Evolutionary conservation across 1,284 basidiomycete species (phyloP), one percentile per base, ranked within the genome.

Genomic region (Phaffia rhodozyma): DNA sequence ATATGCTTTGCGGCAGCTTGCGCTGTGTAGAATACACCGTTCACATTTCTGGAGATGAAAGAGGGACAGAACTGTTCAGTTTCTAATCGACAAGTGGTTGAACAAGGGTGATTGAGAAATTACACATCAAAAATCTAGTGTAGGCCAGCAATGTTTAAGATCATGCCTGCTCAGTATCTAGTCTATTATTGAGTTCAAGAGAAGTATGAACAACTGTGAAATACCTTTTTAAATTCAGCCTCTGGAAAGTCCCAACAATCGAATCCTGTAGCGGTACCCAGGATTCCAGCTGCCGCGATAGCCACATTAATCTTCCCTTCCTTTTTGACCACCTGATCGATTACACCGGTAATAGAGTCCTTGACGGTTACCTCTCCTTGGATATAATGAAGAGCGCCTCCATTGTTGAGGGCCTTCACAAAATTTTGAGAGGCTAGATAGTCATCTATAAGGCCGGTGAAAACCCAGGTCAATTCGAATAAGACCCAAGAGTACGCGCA

Each of bases 251-350:
- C 63, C 27, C 58, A 30, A 21, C 63, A 65, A 27, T 55, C 57
- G 21, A 43, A 47, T 47, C 62, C 50, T 25, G 60, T 64, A 9
- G 67, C 69, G 30, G 72, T 71, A 63, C 73, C 74, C 30, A 75
- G 69, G 49, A 76, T 72, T 67, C 75, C 75, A 58, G 75, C 75
- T 32, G 72, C 73, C 34, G 74, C 74, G 23, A 76, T 71, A 55
- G 71, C 73, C 7, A 75, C 68, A 62, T 76, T 75, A 53, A 76
- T 68, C 55, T 71, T 67, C 52, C 72, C 70, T 29, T 73, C 71
- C 60, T 72, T 69, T 48, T 70, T 66, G 38, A 69, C 68, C 59
- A 76, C 72, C 58, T 70, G 70, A 51, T 72, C 68, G 69, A 75
- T 73, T 54, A 71, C 70, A 43, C 70, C 68, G 60, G 72, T 71